Percentiles rank a stretch among this genome's conserved stretches.
phyloP scores from a whole-genome alignment of 306 rosid genomes.

The Pterocarpus santalinus region DNA sequence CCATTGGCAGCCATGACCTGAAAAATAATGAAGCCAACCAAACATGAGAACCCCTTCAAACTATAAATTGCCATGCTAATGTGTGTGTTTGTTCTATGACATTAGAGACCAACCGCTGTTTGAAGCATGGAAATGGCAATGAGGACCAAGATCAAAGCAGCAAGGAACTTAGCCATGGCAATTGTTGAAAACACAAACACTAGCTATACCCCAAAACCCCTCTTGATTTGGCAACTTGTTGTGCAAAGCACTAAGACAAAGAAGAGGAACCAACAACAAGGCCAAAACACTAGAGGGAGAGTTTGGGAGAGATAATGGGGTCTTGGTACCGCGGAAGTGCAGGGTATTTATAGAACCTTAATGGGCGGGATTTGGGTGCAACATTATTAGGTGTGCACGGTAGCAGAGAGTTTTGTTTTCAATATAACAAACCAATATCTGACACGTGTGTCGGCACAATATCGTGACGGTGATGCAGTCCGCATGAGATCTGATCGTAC shows the following conservation, averaged over 20 bases:
- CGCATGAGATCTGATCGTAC: constrained; percentile 40
- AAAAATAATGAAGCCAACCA: constrained; percentile 34
- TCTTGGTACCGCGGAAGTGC: background rate
- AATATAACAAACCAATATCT: background rate
- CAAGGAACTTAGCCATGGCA: constrained; percentile 49
- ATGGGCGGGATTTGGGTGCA: constrained; percentile 12
- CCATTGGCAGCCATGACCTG: constrained; percentile 52
- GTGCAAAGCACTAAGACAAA: background rate
- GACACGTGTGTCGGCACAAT: constrained; percentile 46
- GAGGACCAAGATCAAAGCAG: constrained; percentile 47
- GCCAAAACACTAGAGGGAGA: constrained; percentile 25
- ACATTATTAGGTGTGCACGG: constrained; percentile 43
- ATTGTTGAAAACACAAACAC: background rate
- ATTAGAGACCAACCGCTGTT: constrained; percentile 45
- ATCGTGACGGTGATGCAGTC: constrained; percentile 32
- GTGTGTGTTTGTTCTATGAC: background rate
- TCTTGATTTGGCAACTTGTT: constrained; percentile 33
- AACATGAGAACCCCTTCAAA: constrained; percentile 4
- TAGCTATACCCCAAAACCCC: background rate
- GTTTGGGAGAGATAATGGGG: constrained; percentile 43
- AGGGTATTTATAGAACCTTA: constrained; percentile 44
- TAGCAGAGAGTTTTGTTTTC: constrained; percentile 27
- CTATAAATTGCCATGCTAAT: no score
- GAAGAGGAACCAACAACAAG: background rate
- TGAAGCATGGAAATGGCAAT: constrained; percentile 55